A percentile compares a stretch with the other conserved stretches of the same genome.
Evolutionary conservation across 257 asterid genomes (phyloP).

Genomic region (Mentha longifolia): DNA sequence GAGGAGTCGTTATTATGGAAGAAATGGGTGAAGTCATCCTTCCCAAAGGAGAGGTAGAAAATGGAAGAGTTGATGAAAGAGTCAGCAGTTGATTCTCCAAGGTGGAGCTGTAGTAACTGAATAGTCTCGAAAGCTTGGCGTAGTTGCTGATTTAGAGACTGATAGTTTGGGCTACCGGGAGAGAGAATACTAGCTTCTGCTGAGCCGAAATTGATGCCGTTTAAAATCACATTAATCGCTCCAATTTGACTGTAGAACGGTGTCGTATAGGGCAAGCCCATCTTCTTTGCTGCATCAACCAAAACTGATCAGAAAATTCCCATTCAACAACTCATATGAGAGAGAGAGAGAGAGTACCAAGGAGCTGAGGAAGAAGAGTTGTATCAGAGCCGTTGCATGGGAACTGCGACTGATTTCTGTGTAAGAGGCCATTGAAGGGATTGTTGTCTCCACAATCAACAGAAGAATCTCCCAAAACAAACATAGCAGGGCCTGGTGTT

Average conservation of each 20-base stretch:
- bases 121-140: constrained; percentile 61
- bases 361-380: constrained; percentile 65
- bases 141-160: constrained; percentile 67
- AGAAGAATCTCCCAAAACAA: constrained; percentile 68
- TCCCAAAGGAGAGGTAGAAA: constrained; percentile 69
- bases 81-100: constrained; percentile 48
- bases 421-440: constrained; percentile 49
- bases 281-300: constrained; percentile 56
- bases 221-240: constrained; percentile 46
- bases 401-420: constrained; percentile 45
- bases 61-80: constrained; percentile 53
- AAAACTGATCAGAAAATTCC: neutral
- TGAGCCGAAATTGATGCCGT: constrained; percentile 64
- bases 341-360: constrained; percentile 45
- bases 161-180: constrained; percentile 49
- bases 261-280: constrained; percentile 49
- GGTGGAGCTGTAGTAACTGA: constrained; percentile 66
- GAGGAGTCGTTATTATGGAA: constrained; percentile 35
- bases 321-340: too few relatives aligned
- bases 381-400: constrained; percentile 75
- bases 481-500: constrained; percentile 50
- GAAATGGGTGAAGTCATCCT: constrained; percentile 57
- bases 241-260: constrained; percentile 72
- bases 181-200: constrained; percentile 60
- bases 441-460: constrained; percentile 72